Conservation (phyloP, 2,329 filamentous ascomycete species). For the Herpomyces periplanetae region DNA sequence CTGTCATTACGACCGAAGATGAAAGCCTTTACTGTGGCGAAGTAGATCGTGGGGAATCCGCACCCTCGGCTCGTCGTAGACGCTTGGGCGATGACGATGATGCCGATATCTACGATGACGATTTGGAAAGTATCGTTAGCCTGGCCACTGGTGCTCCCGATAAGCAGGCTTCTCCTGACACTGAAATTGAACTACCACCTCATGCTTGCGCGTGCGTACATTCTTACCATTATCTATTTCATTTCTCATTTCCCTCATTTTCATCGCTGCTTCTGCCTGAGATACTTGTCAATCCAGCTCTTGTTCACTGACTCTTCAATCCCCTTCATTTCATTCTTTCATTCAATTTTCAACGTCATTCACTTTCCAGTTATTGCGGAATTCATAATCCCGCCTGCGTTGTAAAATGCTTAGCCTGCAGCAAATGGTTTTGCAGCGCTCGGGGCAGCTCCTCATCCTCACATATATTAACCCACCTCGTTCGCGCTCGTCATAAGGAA, state of each 20-base stretch:
- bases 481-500: slow-evolving; percentile 89
- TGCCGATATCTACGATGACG: slow-evolving; percentile 43
- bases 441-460: slow-evolving; percentile 84
- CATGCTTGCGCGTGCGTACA: slow-evolving; percentile 69
- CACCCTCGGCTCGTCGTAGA: slow-evolving; percentile 18
- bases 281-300: slow-evolving; percentile 1
- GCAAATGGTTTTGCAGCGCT: slow-evolving; percentile 96
- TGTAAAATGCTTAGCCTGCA: slow-evolving; percentile 77
- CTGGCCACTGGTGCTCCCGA: slow-evolving; percentile 35
- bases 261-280: not conserved
- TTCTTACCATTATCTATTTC: slow-evolving; percentile 2
- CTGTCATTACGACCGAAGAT: slow-evolving; percentile 51
- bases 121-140: slow-evolving; percentile 30
- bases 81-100: slow-evolving; percentile 62
- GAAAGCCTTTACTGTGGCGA: slow-evolving; percentile 37
- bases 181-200: slow-evolving; percentile 37
- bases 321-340: slow-evolving; percentile 3
- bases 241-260: slow-evolving; percentile 1
- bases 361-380: slow-evolving; percentile 34
- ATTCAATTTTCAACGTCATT: slow-evolving; percentile 3
- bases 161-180: slow-evolving; percentile 12
- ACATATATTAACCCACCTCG: slow-evolving; percentile 90
- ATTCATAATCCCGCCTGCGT: slow-evolving; percentile 86
- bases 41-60: slow-evolving; percentile 16
- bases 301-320: not conserved